phyloP scores from a whole-genome alignment of 371 early-diverging fungal genomes.

The Apophysomyces elegans region DNA sequence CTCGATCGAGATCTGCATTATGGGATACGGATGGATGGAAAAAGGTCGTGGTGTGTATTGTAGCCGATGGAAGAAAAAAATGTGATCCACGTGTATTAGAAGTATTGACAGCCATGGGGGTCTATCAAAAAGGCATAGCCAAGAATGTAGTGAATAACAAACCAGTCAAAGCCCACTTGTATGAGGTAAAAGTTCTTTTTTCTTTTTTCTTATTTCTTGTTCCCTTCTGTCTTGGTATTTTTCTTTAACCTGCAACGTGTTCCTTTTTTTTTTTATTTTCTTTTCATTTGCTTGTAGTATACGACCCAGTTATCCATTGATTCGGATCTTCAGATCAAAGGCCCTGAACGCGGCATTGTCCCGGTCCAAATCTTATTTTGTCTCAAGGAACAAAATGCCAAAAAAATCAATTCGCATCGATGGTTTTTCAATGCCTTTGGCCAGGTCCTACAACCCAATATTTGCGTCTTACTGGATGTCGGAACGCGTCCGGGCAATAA shows the following conservation, averaged over 20 bases:
- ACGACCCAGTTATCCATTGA: conserved; percentile 88
- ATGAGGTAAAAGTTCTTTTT: conserved; percentile 53
- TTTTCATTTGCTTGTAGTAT: conserved; percentile 50
- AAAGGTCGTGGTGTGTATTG: conserved; percentile 83
- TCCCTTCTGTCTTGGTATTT: too few relatives aligned
- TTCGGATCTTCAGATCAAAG: conserved; percentile 69
- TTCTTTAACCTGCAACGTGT: neutral
- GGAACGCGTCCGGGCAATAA: conserved; percentile 80
- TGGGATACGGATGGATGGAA: conserved; percentile 86
- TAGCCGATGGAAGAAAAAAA: conserved; percentile 84
- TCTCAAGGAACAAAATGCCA: conserved; percentile 75
- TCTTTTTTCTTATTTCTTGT: too few relatives aligned
- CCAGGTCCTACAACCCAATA: conserved; percentile 72
- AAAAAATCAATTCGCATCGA: conserved; percentile 87
- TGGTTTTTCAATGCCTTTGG: conserved; percentile 93
- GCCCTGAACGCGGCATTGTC: conserved; percentile 69
- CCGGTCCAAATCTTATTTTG: conserved; percentile 85
- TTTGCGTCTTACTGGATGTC: conserved; percentile 82
- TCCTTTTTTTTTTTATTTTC: neutral
- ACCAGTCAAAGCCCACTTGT: conserved; percentile 75
- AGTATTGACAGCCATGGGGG: conserved; percentile 69
- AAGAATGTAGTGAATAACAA: conserved; percentile 63
- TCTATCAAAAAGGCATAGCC: conserved; percentile 75
- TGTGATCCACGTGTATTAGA: conserved; percentile 60
- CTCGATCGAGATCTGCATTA: conserved; percentile 56